Evolutionary conservation across 129 eudicot species (phyloP), one percentile per base, ranked within the genome.

Genomic region (Escallonia rubra): DNA sequence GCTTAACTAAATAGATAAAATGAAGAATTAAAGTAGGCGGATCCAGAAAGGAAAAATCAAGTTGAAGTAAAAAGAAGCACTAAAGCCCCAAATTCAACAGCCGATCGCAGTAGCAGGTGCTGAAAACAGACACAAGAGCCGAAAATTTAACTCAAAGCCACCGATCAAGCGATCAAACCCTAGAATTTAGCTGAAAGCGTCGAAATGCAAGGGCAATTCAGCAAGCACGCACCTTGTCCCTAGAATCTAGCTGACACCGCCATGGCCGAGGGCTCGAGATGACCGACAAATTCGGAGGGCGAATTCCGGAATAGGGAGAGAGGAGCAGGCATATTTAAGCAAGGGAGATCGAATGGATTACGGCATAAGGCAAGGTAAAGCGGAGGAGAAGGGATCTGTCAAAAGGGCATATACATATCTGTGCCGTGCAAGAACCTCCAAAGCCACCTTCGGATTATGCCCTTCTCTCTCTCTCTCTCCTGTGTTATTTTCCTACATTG

Each of bases 351-450:
- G 94, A 88, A 92, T 92, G 72, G 70, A 86, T 88, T 86, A 87
- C 81, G 89, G 91, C 86, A 84, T 70, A 88, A 87, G 95, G 83
- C 76, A 87, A 87, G 87, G 70, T 64, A 60, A 61, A 75, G 74
- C 64, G 75, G 75, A 81, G 83, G 66, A 69, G 81, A 81, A 87
- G 86, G 85, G 91, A 87, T 82, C 84, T 87, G 13, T 10, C 6
- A 56, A 9, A 9, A n/a, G 2, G 43, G 42, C 43, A 16, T 11
- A 61, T 16, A 68, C 78, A 80, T 65, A 43, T 82, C 83, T 88
- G 94, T 86, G 96, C 87, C 96, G 91, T 88, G 95, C 87, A 91
- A 80, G 63, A 78, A 89, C 84, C 84, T 81, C 84, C 89, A 76
- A 82, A 15, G 4, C n/a, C 50, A 61, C 66, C 72, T 63, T 43